A percentile compares a stretch with the other conserved stretches of the same genome.
These are phyloP conservation scores for Lichtheimia corymbifera DNA, from an alignment of 371 early-diverging fungal genomes.

Conservation along the genomic window DNA sequence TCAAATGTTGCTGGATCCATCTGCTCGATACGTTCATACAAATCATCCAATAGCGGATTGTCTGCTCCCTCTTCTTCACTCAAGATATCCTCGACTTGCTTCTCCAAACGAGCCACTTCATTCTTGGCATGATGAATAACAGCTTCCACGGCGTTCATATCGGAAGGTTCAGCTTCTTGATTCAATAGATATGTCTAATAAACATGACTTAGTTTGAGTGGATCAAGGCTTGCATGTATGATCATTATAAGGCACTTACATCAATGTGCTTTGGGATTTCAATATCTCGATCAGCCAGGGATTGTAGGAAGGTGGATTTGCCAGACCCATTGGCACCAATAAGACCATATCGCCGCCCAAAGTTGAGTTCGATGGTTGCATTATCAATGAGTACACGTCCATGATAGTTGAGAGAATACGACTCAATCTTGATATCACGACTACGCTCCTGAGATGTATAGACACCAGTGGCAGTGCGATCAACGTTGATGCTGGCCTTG, in stretches of 20 bases:
- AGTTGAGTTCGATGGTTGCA: slow-evolving; percentile 95
- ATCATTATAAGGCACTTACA: slow-evolving; percentile 45
- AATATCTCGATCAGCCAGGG: slow-evolving; percentile 92
- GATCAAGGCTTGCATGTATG: not conserved
- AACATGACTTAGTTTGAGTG: not conserved
- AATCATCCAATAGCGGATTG: slow-evolving; percentile 86
- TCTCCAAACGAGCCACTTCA: slow-evolving; percentile 89
- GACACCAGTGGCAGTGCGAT: slow-evolving; percentile 91
- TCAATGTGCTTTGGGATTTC: slow-evolving; percentile 97
- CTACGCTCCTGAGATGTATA: slow-evolving; percentile 88
- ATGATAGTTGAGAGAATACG: slow-evolving; percentile 90
- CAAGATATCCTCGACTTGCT: slow-evolving; percentile 86
- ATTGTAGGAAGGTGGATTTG: slow-evolving; percentile 96
- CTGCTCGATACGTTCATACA: slow-evolving; percentile 92
- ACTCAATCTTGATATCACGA: slow-evolving; percentile 95
- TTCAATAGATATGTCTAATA: slow-evolving; percentile 87
- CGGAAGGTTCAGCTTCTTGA: slow-evolving; percentile 94
- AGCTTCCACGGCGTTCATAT: slow-evolving; percentile 87
- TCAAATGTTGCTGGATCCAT: slow-evolving; percentile 95
- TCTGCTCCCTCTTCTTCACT: slow-evolving; percentile 82
- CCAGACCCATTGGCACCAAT: slow-evolving; percentile 98
- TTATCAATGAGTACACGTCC: slow-evolving; percentile 92
- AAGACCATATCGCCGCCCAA: slow-evolving; percentile 96
- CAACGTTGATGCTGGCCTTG: slow-evolving; percentile 48
- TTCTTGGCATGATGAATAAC: slow-evolving; percentile 89